Evolutionary conservation across 2,329 filamentous ascomycete species (phyloP).

Genomic region (Pleurostoma richardsiae): DNA sequence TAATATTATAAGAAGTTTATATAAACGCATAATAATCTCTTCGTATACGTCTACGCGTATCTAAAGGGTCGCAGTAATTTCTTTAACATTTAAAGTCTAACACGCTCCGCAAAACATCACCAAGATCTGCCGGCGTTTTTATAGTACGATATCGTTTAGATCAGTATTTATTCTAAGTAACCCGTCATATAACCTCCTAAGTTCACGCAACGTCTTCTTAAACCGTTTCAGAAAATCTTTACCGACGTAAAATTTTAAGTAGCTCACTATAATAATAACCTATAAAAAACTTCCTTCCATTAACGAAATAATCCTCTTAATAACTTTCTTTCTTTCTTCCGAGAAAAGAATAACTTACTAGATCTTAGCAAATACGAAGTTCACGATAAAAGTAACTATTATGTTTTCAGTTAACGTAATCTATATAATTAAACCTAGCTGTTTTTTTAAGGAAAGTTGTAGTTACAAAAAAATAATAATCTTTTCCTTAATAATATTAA

Average conservation of each 20-base stretch:
- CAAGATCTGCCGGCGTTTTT: neutral
- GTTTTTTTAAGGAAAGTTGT: neutral
- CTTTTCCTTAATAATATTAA: neutral
- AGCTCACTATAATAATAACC: neutral
- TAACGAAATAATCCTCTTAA: neutral
- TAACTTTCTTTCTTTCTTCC: neutral
- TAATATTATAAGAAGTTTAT: neutral
- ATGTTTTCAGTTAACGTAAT: neutral
- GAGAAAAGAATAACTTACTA: neutral
- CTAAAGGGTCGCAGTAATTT: neutral
- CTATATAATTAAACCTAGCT: neutral
- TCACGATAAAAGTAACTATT: neutral
- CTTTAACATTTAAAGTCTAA: neutral
- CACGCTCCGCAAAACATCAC: neutral
- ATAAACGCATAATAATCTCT: neutral
- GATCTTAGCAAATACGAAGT: neutral
- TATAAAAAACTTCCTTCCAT: neutral
- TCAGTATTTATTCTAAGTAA: neutral
- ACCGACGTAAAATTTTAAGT: neutral
- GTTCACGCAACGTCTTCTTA: neutral
- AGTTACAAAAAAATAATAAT: neutral
- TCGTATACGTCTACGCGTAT: neutral
- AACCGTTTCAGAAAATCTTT: neutral
- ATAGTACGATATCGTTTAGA: neutral
- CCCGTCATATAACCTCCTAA: neutral